Evolutionary conservation across 2,329 filamentous ascomycete genomes (phyloP).

Genomic region (Trichophyton equinum): DNA sequence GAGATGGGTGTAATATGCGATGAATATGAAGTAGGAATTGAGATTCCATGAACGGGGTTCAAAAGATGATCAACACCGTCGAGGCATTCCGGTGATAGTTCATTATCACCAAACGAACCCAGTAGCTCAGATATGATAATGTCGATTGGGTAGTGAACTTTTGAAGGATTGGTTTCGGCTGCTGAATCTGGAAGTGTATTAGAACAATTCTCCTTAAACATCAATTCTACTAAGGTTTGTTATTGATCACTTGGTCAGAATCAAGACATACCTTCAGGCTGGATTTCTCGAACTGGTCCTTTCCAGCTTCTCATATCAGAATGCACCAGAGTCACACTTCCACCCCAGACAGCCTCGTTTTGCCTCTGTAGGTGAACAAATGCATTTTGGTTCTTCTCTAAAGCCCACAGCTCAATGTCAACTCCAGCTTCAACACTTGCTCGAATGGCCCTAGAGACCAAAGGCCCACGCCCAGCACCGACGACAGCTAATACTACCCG

Average conservation of each 20-base stretch:
- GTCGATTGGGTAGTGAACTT: constrained; percentile 46
- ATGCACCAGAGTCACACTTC: constrained; percentile 74
- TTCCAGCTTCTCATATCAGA: constrained; percentile 97
- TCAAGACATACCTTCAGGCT: not conserved
- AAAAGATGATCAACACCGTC: constrained; percentile 91
- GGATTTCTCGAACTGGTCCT: constrained; percentile 44
- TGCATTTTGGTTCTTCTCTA: constrained; percentile 97
- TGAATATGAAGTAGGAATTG: constrained; percentile 85
- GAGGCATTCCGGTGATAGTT: constrained; percentile 89
- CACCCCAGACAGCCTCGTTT: constrained; percentile 69
- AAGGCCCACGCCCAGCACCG: constrained; percentile 79
- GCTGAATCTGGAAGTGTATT: constrained; percentile 22
- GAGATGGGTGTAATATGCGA: constrained; percentile 88
- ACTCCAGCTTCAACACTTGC: constrained; percentile 68
- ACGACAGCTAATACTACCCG: constrained; percentile 80
- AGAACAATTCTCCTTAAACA: not conserved
- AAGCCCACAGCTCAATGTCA: constrained; percentile 72
- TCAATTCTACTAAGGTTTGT: not conserved
- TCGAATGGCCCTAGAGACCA: constrained; percentile 74
- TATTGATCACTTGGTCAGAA: not conserved
- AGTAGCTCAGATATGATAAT: constrained; percentile 90
- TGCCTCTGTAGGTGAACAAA: constrained; percentile 84
- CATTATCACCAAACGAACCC: constrained; percentile 89
- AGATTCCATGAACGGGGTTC: constrained; percentile 69
- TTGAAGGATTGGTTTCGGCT: constrained; percentile 15